Conservation (phyloP, 163 green algal genomes). For the Scenedesmus sp. region DNA sequence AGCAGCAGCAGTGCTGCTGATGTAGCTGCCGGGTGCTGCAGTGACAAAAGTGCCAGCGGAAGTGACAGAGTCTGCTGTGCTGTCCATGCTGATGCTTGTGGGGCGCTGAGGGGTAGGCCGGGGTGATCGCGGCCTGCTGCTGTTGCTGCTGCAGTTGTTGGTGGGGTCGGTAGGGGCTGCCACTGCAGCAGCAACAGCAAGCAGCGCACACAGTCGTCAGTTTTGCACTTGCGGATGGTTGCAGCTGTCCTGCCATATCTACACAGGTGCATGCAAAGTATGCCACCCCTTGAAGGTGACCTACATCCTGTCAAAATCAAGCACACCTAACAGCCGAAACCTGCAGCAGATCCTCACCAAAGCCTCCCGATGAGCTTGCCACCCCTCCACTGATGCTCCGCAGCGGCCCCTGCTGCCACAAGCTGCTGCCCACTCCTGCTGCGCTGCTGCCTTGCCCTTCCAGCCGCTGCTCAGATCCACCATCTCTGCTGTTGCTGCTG, state of each 20-base stretch:
- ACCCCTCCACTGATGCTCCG: neutral
- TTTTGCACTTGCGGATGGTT: too few relatives aligned
- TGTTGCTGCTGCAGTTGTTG: neutral
- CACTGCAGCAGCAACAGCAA: neutral
- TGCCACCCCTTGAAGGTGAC: too few relatives aligned
- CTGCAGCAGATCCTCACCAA: neutral
- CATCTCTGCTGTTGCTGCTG: neutral
- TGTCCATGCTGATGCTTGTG: neutral
- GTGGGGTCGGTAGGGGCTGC: neutral
- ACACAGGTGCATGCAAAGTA: too few relatives aligned
- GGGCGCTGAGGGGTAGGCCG: neutral
- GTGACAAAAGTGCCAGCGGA: neutral
- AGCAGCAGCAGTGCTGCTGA: neutral
- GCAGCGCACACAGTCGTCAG: neutral
- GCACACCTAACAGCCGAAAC: neutral
- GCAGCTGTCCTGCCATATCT: too few relatives aligned
- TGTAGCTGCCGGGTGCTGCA: neutral
- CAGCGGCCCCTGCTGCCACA: neutral
- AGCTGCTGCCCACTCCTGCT: neutral
- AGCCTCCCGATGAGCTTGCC: neutral
- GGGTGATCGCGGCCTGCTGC: neutral
- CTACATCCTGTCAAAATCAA: too few relatives aligned
- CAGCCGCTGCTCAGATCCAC: neutral
- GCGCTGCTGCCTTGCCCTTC: neutral
- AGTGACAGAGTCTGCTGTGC: neutral